Base-by-base conservation (phyloP, 768 basidiomycete species). In the Xanthoconium stramineum region DNA sequence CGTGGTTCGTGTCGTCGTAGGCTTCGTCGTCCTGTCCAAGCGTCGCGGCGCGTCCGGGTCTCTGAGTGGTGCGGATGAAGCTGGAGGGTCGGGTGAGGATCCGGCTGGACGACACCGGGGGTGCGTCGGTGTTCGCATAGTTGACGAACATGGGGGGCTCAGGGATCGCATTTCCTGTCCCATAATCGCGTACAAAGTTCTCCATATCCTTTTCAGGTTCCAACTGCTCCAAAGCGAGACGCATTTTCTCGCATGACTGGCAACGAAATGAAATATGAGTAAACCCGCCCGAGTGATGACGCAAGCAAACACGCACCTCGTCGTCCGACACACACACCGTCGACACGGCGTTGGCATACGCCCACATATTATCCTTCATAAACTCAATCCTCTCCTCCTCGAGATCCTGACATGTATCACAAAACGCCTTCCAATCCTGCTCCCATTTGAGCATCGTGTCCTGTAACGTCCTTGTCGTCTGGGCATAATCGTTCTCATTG, bases 371-470 rank as follows among this genome's bases (percentile, higher is more conserved):
- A 68, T 95, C 92, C 74, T 96, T 98, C 77, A 89, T 86, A 69
- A 96, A 92, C 57, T 94, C 92, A 67, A 95, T 74, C n/a, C 97
- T 83, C 56, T 94, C 88, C 63, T 98, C 94, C 66, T 99, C 97
- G 48, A 97, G 74, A 74, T 99, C 97, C 72, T 99, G 97, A 59
- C 92, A 92, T 43, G 83, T 83, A 71, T 99, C 97, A 67, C 93
- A 95, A 73, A 97, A 98, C 3, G 76, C 76, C 72, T 91, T 95
- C 97, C 97, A 99, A 57, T 91, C 88, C 58, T 81, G 78, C 68
- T 97, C 94, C 97, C 96, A 98, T 65, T 89, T 88, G 48, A 75
- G 78, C 20, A 82, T 79, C 14, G 92, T 96, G 48, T 91, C 89
- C 61, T 84, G 82, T 39, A 97, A 72, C 0, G 85, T 87, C 53